These are phyloP conservation scores for Protoeuglena noctilucae DNA, from an alignment of 139 green algal genomes.

Conservation along the genomic window DNA sequence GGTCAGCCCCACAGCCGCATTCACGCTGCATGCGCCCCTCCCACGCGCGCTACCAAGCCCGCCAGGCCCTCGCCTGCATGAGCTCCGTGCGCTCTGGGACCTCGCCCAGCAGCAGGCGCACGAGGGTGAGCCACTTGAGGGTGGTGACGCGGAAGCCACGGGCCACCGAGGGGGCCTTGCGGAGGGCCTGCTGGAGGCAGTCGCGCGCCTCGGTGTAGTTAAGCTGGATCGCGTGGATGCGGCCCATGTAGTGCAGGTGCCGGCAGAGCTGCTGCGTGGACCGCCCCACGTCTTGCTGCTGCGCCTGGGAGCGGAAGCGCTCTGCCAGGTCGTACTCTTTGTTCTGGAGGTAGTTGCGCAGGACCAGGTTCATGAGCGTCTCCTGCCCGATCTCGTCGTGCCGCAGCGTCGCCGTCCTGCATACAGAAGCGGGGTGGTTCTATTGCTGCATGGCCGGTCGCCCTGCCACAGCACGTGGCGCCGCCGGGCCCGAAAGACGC, in stretches of 20 bases:
- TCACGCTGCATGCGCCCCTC: too few relatives aligned
- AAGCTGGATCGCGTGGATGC: slow-evolving; percentile 85
- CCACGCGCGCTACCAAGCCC: background rate
- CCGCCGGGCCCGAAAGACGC: background rate
- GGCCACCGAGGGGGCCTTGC: slow-evolving; percentile 53
- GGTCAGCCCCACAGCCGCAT: too few relatives aligned
- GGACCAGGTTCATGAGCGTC: slow-evolving; percentile 89
- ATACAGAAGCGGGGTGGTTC: too few relatives aligned
- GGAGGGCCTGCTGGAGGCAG: slow-evolving; percentile 68
- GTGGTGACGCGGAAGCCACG: slow-evolving; percentile 69
- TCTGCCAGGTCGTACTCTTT: slow-evolving; percentile 96
- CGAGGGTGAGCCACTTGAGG: slow-evolving; percentile 81
- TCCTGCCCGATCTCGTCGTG: slow-evolving; percentile 86
- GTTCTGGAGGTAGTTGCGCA: slow-evolving; percentile 91
- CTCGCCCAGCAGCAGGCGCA: slow-evolving; percentile 94
- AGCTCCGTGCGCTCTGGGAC: slow-evolving; percentile 80
- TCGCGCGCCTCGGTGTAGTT: slow-evolving; percentile 96
- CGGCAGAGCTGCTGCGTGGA: slow-evolving; percentile 68
- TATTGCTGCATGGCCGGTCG: too few relatives aligned
- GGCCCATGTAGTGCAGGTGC: slow-evolving; percentile 90
- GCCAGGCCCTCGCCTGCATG: slow-evolving; percentile 32
- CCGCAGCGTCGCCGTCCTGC: slow-evolving; percentile 68
- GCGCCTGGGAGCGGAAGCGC: slow-evolving; percentile 82
- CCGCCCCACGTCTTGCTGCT: slow-evolving; percentile 55
- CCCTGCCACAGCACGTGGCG: background rate